phyloP scores from a whole-genome alignment of 1,284 basidiomycete species.

The Fistulina hepatica region DNA sequence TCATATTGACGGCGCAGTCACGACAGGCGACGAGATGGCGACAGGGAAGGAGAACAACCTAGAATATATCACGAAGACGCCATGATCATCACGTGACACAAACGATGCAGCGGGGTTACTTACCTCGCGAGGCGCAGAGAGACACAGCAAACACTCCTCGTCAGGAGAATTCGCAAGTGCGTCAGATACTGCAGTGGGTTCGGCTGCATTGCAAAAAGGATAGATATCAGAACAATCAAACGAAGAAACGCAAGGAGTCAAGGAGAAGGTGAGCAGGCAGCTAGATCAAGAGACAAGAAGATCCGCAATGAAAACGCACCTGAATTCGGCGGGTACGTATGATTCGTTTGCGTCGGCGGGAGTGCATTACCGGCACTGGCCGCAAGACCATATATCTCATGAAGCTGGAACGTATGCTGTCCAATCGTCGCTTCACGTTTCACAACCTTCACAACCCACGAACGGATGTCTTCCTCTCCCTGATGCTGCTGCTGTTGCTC shows the following conservation, averaged over 20 bases:
- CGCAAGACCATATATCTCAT: constrained; percentile 82
- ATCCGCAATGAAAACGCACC: background rate
- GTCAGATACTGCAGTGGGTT: too few relatives aligned
- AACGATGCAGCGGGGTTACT: background rate
- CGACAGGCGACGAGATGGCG: constrained; percentile 86
- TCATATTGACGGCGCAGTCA: constrained; percentile 88
- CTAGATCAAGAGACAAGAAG: too few relatives aligned
- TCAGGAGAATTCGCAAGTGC: constrained; percentile 30
- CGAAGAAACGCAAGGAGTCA: too few relatives aligned
- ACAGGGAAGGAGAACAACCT: constrained; percentile 79
- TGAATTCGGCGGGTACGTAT: constrained; percentile 43
- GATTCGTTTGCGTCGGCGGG: constrained; percentile 13
- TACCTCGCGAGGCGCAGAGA: constrained; percentile 68
- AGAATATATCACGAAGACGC: too few relatives aligned
- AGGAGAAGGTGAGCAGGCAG: too few relatives aligned
- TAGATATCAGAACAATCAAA: too few relatives aligned
- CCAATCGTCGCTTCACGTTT: constrained; percentile 88
- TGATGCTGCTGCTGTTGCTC: constrained; percentile 16
- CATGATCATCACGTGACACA: background rate
- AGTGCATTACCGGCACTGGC: background rate
- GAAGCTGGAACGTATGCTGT: constrained; percentile 80
- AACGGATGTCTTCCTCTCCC: constrained; percentile 39
- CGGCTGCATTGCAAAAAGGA: too few relatives aligned
- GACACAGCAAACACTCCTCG: constrained; percentile 81
- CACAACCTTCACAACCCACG: constrained; percentile 85